Evolutionary conservation across 139 green algal species (phyloP), one percentile per base, ranked within the genome.

Genomic region (Haematococcus lacustris): DNA sequence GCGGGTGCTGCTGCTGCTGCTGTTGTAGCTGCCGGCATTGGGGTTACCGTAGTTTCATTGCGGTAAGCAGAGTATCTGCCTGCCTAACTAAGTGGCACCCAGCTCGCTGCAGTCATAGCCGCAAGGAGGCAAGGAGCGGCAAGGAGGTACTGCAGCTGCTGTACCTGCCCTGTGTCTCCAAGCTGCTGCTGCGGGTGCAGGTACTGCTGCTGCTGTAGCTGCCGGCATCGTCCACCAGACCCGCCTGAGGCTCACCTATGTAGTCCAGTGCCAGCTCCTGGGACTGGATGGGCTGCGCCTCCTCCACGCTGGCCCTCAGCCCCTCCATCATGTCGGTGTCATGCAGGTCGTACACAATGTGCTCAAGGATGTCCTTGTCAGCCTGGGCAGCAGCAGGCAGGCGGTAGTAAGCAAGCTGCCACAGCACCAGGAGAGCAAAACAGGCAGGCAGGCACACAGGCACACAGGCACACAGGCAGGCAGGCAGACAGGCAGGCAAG

Each of bases 281-380:
- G 21, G 74, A 88, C 75, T 97, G 88, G 75, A 98, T 93, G 63
- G 91, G 90, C 71, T 92, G 85, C 6, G 93, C 96, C 87, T 98
- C 94, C 79, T 99, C 95, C n/a, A 99, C 92, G 39, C 87, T 96
- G 2, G 92, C 82, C 43, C 91, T 75, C 76, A 99, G 85, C 28
- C 89, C 87, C 64, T 98, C 93, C 88, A 98, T 91, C 92, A 98
- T 97, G 26, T 90, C 91, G 26, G 83, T 86, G 80, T 96, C 89
- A 38, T 43, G 70, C 43, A 93, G 90, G 78, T 94, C 86, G 76
- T 92, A 93, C 77, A 95, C 90, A 38, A 97, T 94, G 85, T 96
- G 91, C 79, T 94, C 85, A 76, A 97, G 74, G 69, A 95, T 93
- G 72, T 97, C 91, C 35, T 81, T 76, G 80, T 97, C 92, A 6